These are phyloP conservation scores for Eragrostis tef DNA, from an alignment of 202 grass and related monocot genomes.

Conservation along the genomic window DNA sequence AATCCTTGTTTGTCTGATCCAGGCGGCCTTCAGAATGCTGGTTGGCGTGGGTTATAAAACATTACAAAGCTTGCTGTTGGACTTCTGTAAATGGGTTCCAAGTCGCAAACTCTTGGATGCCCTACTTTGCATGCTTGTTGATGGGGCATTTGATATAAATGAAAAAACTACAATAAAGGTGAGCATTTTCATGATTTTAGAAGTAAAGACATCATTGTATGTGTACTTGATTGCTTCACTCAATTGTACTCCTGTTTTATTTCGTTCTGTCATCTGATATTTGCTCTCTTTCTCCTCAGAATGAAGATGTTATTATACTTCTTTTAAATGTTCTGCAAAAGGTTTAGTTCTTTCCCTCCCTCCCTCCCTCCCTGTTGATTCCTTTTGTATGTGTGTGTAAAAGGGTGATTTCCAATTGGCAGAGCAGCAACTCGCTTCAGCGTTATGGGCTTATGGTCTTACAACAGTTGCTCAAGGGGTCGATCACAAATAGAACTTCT, in stretches of 20 bases:
- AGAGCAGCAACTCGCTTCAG: conserved; percentile 84
- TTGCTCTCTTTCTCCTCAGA: conserved; percentile 56
- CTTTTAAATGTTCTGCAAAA: conserved; percentile 78
- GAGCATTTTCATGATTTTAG: conserved; percentile 38
- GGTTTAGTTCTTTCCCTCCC: conserved; percentile 37
- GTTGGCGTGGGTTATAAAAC: conserved; percentile 92
- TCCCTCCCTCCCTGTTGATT: conserved; percentile 27
- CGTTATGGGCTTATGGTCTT: conserved; percentile 91
- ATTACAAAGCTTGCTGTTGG: conserved; percentile 89
- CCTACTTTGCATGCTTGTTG: conserved; percentile 95
- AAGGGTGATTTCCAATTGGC: conserved; percentile 62
- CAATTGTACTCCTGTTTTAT: conserved; percentile 33
- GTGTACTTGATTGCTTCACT: conserved; percentile 38
- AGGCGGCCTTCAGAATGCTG: conserved; percentile 88
- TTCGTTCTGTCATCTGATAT: conserved; percentile 48
- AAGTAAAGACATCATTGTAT: conserved; percentile 15
- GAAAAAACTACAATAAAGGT: conserved; percentile 89
- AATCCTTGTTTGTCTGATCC: conserved; percentile 50
- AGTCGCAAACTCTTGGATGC: conserved; percentile 76
- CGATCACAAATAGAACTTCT: conserved; percentile 86
- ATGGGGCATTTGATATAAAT: conserved; percentile 83
- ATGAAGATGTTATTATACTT: conserved; percentile 81
- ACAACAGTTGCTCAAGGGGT: conserved; percentile 82
- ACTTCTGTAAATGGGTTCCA: conserved; percentile 93
- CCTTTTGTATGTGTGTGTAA: conserved; percentile 48